Evolutionary conservation across 352 stramenopile species (phyloP), one percentile per base, ranked within the genome.

Genomic region (Pythium phragmitis): DNA sequence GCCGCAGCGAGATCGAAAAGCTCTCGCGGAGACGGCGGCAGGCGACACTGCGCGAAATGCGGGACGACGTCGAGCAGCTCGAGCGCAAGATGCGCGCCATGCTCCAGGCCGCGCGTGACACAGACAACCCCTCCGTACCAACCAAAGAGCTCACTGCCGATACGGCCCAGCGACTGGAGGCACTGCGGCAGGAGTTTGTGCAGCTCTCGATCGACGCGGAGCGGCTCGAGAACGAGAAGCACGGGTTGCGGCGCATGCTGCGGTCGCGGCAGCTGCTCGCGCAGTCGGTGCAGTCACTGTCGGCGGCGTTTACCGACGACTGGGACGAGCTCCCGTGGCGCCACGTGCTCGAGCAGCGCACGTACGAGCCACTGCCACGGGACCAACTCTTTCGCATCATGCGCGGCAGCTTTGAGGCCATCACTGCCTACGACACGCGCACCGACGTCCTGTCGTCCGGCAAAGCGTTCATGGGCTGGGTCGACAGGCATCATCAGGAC

Each of bases 1-100:
- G 79, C 23, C 70, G 79, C 23, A 82, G 73, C 2, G 79, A 77
- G 23, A 88, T 88, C 58, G 79, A 88, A 63, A 88, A 86, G 63
- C 82, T 82, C 53, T 86, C 68, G 37, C 61, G 71, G n/a, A 49
- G 68, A 17, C 68, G 68, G 12, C 53, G 68, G 21, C 64, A 70
- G 46, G 43, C 57, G 36, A 70, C 51, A 36, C 37, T 70, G 46
- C 57, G 55, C 4, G 67, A 73, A 19, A 88, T 88, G 80, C 76
- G 72, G 11, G 68, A 71, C n/a, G 60, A 87, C 46, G 54, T 88
- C 23, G 57, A 74, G 51, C 50, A 64, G 34, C 70, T 89, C 26
- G 78, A 88, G 62, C 57, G 42, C 9, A 51, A 65, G 41, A 65
- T 65, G 63, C 52, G 43, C 28, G 43, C 21, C 42, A 54, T 65